Percentiles rank a stretch among this genome's conserved stretches.
phyloP scores from a whole-genome alignment of 257 asterid genomes.

The Nicotiana knightiana region DNA sequence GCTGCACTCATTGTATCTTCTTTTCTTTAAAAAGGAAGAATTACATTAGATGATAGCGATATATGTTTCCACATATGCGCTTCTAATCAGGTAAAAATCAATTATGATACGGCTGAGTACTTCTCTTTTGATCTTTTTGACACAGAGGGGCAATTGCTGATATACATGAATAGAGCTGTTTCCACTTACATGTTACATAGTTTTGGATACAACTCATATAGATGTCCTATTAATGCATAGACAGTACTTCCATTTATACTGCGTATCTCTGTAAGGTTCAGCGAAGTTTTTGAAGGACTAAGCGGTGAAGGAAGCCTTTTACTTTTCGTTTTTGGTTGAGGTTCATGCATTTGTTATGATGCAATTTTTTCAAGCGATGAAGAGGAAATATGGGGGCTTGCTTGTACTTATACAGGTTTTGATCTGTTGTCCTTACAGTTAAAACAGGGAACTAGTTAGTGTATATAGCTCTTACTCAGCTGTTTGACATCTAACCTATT shows the following conservation, averaged over 20 bases:
- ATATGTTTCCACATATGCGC: conserved; percentile 19
- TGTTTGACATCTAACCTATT: background rate
- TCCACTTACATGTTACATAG: conserved; percentile 3
- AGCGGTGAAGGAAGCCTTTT: background rate
- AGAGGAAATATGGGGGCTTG: background rate
- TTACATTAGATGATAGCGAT: conserved; percentile 40
- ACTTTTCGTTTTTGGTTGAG: conserved; percentile 1
- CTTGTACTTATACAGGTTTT: background rate
- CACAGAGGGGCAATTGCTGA: background rate
- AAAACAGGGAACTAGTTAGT: background rate
- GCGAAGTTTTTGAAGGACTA: background rate
- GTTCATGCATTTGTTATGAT: background rate
- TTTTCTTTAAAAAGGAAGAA: conserved; percentile 51
- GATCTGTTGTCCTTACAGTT: conserved; percentile 1
- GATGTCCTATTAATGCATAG: background rate
- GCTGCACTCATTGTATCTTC: conserved; percentile 47
- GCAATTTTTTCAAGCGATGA: background rate
- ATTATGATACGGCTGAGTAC: background rate
- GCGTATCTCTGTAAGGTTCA: conserved; percentile 2
- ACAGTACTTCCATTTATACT: background rate
- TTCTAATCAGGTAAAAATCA: background rate
- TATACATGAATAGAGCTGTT: conserved; percentile 4
- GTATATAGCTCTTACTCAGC: conserved; percentile 6
- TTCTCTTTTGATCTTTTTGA: conserved; percentile 1
- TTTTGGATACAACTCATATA: conserved; percentile 3